Evolutionary conservation across 495 filamentous ascomycete genomes (phyloP), one percentile per base, ranked within the genome.

Genomic region (Penicillium lividum): DNA sequence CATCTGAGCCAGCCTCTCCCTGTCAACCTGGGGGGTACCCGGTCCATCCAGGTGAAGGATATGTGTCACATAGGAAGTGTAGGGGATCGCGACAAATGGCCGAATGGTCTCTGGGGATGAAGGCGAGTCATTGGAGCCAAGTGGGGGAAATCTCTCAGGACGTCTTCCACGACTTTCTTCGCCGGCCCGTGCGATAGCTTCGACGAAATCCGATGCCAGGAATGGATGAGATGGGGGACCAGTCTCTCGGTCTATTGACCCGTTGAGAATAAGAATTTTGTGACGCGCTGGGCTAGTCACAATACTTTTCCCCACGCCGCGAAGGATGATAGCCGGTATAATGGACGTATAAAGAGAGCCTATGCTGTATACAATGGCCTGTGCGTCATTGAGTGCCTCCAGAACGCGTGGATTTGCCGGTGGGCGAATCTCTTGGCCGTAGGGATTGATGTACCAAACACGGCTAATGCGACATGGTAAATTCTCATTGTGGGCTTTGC

Each of bases 401-500:
- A 96, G 61, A 0, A 93, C 91, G 27, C 89, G 86, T 0, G 90
- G 87, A 66, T 96, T 97, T 2, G 90, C 87, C 0, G 83, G 73
- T 0, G 90, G 89, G 27, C 86, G 82, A 68, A 98, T 97, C 72
- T 97, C 92, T 64, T 87, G 84, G 28, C 93, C 93, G 74, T 97
- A 98, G 1, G 92, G 92, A 71, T 96, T 97, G 73, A 98, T 97
- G 75, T 97, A 98, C 91, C 90, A 97, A 60, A 98, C 82, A 7
- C 93, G 81, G 62, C 83, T 75, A 61, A 98, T 96, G 38, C 88
- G 83, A 7, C 87, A 81, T 0, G 89, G 81, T 7, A 97, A 80
- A 53, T 91, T 89, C 44, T 86, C 80, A 64, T 88, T 80, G n/a
- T 80, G 64, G 44, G 75, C 68, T 70, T 98, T 98, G 74, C 77